phyloP scores from a whole-genome alignment of 1,284 basidiomycete genomes.

The Exsudoporus floridanus region DNA sequence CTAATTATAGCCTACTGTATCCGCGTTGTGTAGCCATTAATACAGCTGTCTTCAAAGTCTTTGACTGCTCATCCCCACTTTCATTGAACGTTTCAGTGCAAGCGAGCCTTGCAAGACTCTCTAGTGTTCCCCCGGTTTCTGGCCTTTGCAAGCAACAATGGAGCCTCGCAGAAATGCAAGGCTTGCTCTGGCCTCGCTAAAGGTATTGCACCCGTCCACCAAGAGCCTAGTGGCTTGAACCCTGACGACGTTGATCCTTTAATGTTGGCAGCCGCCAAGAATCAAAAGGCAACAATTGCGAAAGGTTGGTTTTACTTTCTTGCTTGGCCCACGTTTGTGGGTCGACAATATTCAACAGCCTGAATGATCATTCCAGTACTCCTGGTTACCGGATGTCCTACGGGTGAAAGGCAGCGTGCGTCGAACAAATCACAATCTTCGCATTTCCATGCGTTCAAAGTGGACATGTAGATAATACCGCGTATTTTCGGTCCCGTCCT shows the following conservation, averaged over 20 bases:
- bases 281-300: conserved; percentile 34
- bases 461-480: conserved; percentile 51
- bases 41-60: not conserved
- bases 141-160: conserved; percentile 18
- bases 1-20: conserved; percentile 3
- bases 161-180: conserved; percentile 20
- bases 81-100: not conserved
- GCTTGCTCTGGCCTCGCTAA: conserved; percentile 25
- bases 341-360: not conserved
- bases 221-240: not conserved
- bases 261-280: conserved; percentile 22
- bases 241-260: conserved; percentile 7
- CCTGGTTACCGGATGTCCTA: conserved; percentile 86
- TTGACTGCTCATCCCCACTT: not conserved
- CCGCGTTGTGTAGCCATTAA: not conserved
- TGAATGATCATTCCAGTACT: conserved; percentile 54
- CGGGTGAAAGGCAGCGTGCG: conserved; percentile 73
- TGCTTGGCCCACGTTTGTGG: not conserved
- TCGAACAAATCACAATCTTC: conserved; percentile 1
- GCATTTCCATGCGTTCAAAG: conserved; percentile 7
- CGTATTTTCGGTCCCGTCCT: conserved; percentile 77
- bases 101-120: not conserved
- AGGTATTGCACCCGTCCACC: conserved; percentile 22
- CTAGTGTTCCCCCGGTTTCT: not conserved
- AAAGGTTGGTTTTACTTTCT: conserved; percentile 22